Evolutionary conservation across 2,329 filamentous ascomycete species (phyloP), one percentile per base, ranked within the genome.

Genomic region (Acarospora socialis): DNA sequence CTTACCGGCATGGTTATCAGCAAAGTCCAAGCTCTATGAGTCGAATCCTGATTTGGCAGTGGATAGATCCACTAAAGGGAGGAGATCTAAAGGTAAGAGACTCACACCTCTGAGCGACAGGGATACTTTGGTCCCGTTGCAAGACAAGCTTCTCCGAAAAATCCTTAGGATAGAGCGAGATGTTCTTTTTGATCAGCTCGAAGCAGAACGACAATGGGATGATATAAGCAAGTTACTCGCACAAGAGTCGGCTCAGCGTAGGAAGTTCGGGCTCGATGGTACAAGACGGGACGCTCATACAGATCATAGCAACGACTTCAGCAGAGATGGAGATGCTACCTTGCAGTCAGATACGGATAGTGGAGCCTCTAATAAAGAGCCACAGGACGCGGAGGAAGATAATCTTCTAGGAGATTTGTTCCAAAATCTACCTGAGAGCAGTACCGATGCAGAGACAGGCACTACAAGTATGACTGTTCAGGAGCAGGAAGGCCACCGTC

Each of bases 111-210:
- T 13, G n/a, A n/a, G n/a, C n/a, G n/a, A n/a, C n/a, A n/a, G n/a
- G n/a, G n/a, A n/a, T n/a, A n/a, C n/a, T n/a, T n/a, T n/a, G n/a
- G n/a, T n/a, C n/a, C n/a, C n/a, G n/a, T n/a, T n/a, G n/a, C n/a
- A 59, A 57, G 40, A 61, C 48, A 81, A 75, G 44, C 55, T 92
- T 2, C 65, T 77, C 23, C 73, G 75, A 10, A 92, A 86, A 49
- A 59, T 94, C 22, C 67, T 73, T 21, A 70, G 70, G 38, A 81
- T 94, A 24, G 78, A 90, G 46, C 77, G 72, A 16, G 81, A 87
- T 48, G 63, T 83, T 10, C 57, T 87, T 3, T 84, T 86, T 46
- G 80, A 87, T 48, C 68, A 66, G 35, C 61, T 66, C 27, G 52
- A 68, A 20, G 80, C 77, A 4, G 71, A 81, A 34, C 60, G 69